Evolutionary conservation across 768 basidiomycete species (phyloP).

Genomic region (Serendipita vermifera): DNA sequence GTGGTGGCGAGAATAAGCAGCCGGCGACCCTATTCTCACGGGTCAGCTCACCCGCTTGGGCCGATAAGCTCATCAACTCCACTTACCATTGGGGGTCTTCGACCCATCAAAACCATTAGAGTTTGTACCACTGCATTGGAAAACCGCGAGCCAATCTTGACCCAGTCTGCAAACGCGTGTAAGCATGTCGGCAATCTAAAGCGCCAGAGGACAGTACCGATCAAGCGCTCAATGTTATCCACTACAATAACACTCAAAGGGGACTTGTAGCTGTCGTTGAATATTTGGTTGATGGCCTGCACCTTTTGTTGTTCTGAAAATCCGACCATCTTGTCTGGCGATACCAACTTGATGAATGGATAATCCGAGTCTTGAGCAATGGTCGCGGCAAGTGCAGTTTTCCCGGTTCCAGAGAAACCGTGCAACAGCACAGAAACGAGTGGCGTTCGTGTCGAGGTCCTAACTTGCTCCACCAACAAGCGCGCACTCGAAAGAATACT

Average conservation of each 20-base stretch:
- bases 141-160: constrained; percentile 91
- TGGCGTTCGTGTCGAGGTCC: constrained; percentile 77
- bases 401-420: constrained; percentile 83
- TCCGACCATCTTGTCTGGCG: constrained; percentile 95
- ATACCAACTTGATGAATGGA: constrained; percentile 96
- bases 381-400: constrained; percentile 87
- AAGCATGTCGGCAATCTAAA: too few species aligned
- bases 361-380: constrained; percentile 89
- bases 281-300: constrained; percentile 78
- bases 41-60: background rate
- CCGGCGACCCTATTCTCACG: constrained; percentile 57
- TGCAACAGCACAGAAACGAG: constrained; percentile 83
- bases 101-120: constrained; percentile 72
- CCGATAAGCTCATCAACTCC: background rate
- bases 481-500: constrained; percentile 75
- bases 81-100: constrained; percentile 81
- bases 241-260: constrained; percentile 92
- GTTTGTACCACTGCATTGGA: constrained; percentile 90
- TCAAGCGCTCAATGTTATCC: constrained; percentile 82
- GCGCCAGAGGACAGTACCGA: constrained; percentile 73
- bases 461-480: constrained; percentile 88
- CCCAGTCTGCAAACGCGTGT: too few species aligned
- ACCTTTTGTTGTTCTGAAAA: constrained; percentile 90
- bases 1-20: constrained; percentile 87
- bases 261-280: constrained; percentile 93